These are phyloP conservation scores for Pseudozyma sp. DNA, from an alignment of 1,284 basidiomycete species.

Conservation along the genomic window DNA sequence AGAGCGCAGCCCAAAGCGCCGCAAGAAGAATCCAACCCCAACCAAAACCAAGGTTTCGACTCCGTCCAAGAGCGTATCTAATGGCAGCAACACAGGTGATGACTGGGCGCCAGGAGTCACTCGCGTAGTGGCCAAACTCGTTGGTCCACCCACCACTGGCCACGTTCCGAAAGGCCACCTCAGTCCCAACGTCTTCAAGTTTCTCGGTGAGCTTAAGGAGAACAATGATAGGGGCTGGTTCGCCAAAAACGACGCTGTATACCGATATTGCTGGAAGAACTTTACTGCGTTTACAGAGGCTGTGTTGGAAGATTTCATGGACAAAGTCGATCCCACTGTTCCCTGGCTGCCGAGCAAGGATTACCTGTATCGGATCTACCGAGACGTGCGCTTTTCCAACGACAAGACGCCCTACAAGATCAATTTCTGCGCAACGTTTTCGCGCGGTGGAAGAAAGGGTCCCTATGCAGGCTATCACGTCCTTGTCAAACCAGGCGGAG, in stretches of 20 bases:
- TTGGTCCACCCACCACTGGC: constrained; percentile 32
- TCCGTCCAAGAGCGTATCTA: constrained; percentile 2
- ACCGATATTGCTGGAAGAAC: constrained; percentile 71
- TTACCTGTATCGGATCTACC: constrained; percentile 76
- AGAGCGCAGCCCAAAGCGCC: constrained; percentile 13
- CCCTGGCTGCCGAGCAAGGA: constrained; percentile 87
- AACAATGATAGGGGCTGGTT: constrained; percentile 90
- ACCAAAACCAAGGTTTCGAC: not conserved
- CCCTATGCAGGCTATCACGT: constrained; percentile 75
- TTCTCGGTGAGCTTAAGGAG: constrained; percentile 76
- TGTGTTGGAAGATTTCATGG: constrained; percentile 76
- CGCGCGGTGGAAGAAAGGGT: constrained; percentile 83
- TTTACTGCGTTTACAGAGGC: constrained; percentile 84
- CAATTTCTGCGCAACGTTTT: constrained; percentile 80
- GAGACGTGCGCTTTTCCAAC: constrained; percentile 86
- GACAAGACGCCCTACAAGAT: constrained; percentile 93
- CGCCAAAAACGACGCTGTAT: constrained; percentile 72
- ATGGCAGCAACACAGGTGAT: not conserved
- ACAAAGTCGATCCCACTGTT: constrained; percentile 79
- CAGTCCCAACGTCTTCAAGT: constrained; percentile 84
- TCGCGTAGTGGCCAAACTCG: constrained; percentile 31
- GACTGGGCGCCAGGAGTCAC: constrained; percentile 36
- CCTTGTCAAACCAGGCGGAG: constrained; percentile 38
- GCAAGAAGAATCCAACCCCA: constrained; percentile 4
- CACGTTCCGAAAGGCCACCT: constrained; percentile 83